phyloP scores from a whole-genome alignment of 2,329 filamentous ascomycete genomes.

The Xylaria sp. region DNA sequence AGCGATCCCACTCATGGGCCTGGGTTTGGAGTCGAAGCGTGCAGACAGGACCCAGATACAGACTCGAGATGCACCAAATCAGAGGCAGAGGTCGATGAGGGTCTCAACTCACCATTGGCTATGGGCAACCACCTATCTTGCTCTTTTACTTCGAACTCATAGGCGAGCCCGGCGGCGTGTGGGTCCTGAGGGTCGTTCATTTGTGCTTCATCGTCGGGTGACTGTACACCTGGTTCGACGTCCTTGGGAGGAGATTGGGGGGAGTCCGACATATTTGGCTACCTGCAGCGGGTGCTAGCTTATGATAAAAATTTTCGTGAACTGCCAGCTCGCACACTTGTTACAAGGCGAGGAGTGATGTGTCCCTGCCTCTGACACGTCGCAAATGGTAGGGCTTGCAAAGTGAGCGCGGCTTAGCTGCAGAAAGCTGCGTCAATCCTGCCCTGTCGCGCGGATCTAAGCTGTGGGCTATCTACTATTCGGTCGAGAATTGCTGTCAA shows the following conservation, averaged over 20 bases:
- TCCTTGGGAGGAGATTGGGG: conserved; percentile 91
- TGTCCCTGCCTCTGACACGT: conserved; percentile 69
- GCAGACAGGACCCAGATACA: conserved; percentile 50
- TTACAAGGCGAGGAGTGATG: conserved; percentile 62
- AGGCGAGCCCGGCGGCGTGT: conserved; percentile 79
- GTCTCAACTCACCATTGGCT: conserved; percentile 92
- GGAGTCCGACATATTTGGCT: conserved; percentile 91
- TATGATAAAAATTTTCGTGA: conserved; percentile 67
- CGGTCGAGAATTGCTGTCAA: conserved; percentile 44
- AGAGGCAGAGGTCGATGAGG: conserved; percentile 53
- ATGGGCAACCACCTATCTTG: conserved; percentile 99
- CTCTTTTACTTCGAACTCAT: conserved; percentile 99
- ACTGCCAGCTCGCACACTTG: conserved; percentile 68
- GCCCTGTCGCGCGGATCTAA: conserved; percentile 52
- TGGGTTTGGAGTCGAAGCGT: conserved; percentile 43
- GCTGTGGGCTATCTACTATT: conserved; percentile 47
- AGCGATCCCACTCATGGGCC: conserved; percentile 60
- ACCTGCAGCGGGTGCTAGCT: conserved; percentile 73
- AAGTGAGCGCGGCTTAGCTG: conserved; percentile 62
- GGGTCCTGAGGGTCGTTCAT: conserved; percentile 88
- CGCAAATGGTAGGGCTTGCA: conserved; percentile 67
- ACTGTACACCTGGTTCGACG: conserved; percentile 92
- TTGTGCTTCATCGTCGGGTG: conserved; percentile 91
- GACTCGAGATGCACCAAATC: conserved; percentile 64
- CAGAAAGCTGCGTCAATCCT: conserved; percentile 65